Base-by-base conservation (phyloP, 1,284 basidiomycete species). In the Melampsora medusae region DNA sequence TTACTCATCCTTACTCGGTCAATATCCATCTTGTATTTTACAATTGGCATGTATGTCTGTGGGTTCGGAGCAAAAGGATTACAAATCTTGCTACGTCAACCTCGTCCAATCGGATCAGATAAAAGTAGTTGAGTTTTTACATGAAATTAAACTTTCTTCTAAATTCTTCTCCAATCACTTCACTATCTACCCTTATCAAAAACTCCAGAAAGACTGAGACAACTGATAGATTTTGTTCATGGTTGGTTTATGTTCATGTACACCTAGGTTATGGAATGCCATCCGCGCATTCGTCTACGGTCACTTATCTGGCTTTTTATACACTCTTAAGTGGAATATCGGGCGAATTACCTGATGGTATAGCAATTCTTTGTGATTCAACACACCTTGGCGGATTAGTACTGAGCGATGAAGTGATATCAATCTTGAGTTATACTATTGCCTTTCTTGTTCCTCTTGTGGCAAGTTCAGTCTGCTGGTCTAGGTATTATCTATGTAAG, bases 41-140 rank as follows among this genome's bases (percentile, higher is more conserved):
- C 53, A n/a, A 28, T 28, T n/a, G 53, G 53, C 7, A 56, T 56
- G 53, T 56, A 56, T 56, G 19, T 56, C 16, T 56, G 53, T 56
- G 53, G 53, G 14, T 56, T n/a, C 22, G 53, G 53, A 56, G 53
- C 53, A 56, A 56, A 56, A n/a, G 16, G 12, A 7, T 56, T 56
- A 56, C 53, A 56, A 28, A 12, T 22, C 2, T 56, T 56, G 53
- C 14, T 56, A 12, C 53, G 53, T 56, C 53, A 56, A 19, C 2
- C 19, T 56, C 53, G 53, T 19, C 53, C 53, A 19, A 56, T 22
- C n/a, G 53, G 53, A 56, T 22, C n/a, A 9, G 7, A 56, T 56
- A 56, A 56, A 28, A n/a, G 28, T n/a, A 56, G 53, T 56, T 56
- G 19, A 56, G 53, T 56, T n/a, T 16, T 7, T 35, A 7, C 33